Base-by-base conservation (phyloP, 768 basidiomycete genomes). In the Chlorophyllum brunneum region DNA sequence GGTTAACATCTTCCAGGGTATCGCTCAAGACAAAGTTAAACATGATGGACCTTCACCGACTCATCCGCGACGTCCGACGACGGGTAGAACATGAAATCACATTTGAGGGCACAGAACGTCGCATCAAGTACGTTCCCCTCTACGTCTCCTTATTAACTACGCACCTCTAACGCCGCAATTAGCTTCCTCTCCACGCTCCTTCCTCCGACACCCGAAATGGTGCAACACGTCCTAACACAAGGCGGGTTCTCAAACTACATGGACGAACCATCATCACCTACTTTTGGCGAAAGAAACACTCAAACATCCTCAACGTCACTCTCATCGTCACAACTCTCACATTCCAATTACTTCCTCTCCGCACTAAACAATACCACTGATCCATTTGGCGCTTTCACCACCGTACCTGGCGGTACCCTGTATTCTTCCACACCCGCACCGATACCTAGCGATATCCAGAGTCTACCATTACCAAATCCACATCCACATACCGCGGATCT, bases 1-100 rank as follows among this genome's bases (percentile, higher is more conserved):
- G 10, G 26, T 27, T 48, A 23, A 38, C 6, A 11, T 29, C 54
- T 31, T 47, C 13, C 58, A 95, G 93, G 2, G 85, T 95, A n/a
- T 87, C 89, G 0, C 68, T 95, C 13, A 95, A 95, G 67, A 74
- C 77, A 2, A 86, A 85, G 58, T 70, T 95, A n/a, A 76, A 82
- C 1, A 66, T 78, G 0, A 74, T 77, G 23, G 93, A 94, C 59
- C 68, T 94, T 11, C 80, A 83, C 58, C 67, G 79, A 7, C 74
- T 91, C 0, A 66, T 95, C 11, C 71, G 74, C 51, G 88, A 93
- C 54, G 85, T 94, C 13, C 78, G 94, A 18, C 71, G 83, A 49
- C 73, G 85, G 6, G 83, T 95, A 6, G 93, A 95, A 62, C 78
- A 78, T 57, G 85, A 86, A 58, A 74, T 77, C 37, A 83, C 77